A percentile compares a stretch with the other conserved stretches of the same genome.
phyloP scores from a whole-genome alignment of 345 rosid species.

The Brassica nigra region DNA sequence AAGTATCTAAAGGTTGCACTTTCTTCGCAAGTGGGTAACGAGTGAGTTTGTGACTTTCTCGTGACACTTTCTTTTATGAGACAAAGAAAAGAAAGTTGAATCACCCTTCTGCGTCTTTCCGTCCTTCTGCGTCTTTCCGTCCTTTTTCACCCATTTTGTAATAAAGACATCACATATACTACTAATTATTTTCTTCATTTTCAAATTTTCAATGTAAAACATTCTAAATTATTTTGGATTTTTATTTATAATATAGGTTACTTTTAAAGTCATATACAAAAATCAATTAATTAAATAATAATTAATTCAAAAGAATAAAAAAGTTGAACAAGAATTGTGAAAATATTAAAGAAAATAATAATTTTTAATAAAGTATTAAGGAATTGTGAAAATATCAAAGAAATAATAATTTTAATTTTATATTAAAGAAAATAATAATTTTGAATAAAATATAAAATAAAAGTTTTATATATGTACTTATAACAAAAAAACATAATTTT shows the following conservation, averaged over 20 bases:
- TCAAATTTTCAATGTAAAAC: not conserved
- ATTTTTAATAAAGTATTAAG: too few relatives aligned
- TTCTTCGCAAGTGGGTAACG: constrained; percentile 25
- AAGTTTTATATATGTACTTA: not conserved
- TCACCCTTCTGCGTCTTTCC: constrained; percentile 14
- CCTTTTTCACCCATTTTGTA: not conserved
- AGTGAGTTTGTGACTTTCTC: constrained; percentile 41
- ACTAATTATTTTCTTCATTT: not conserved
- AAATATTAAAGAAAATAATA: too few relatives aligned
- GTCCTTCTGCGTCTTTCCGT: constrained; percentile 13
- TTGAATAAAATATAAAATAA: not conserved
- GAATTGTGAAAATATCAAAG: not conserved
- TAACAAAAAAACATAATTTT: not conserved
- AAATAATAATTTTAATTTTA: too few relatives aligned
- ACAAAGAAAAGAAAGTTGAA: not conserved
- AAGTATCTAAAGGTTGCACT: constrained; percentile 18
- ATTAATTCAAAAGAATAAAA: too few relatives aligned
- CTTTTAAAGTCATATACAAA: not conserved
- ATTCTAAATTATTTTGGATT: not conserved
- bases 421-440: not conserved
- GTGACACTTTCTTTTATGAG: constrained; percentile 14
- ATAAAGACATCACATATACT: too few relatives aligned
- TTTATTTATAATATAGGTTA: not conserved
- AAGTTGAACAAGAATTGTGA: not conserved
- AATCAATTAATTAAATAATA: not conserved